Percentiles rank a stretch among this genome's conserved stretches.
phyloP scores from a whole-genome alignment of 306 rosid species.

The Medicago ruthenica region DNA sequence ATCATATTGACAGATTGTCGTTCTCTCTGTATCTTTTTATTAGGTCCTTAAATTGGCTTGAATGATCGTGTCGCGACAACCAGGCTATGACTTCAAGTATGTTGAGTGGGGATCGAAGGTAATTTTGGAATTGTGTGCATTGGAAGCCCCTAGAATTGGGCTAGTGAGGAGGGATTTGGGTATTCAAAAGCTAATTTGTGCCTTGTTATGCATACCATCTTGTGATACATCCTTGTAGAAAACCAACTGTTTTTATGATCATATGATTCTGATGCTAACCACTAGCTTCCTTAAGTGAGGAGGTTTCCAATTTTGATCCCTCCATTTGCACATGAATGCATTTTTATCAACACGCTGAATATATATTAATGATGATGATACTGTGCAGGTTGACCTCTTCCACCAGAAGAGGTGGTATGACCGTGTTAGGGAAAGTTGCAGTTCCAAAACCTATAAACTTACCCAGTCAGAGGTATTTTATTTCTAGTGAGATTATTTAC shows the following conservation, averaged over 20 bases:
- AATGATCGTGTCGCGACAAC: constrained; percentile 71
- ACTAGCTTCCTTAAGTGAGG: not conserved
- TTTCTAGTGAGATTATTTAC: constrained; percentile 31
- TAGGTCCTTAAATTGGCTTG: constrained; percentile 71
- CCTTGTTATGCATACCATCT: not conserved
- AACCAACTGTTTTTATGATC: constrained; percentile 14
- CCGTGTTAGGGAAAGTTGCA: constrained; percentile 89
- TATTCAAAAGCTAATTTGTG: constrained; percentile 19
- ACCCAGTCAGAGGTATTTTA: constrained; percentile 91
- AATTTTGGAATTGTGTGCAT: constrained; percentile 20
- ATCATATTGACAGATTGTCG: constrained; percentile 22
- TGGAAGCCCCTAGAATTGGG: constrained; percentile 18
- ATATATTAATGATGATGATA: constrained; percentile 31
- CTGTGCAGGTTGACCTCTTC: constrained; percentile 80
- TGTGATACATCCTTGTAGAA: not conserved
- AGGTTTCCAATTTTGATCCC: constrained; percentile 21
- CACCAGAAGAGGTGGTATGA: constrained; percentile 91
- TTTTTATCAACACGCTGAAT: constrained; percentile 2
- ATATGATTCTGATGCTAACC: constrained; percentile 25
- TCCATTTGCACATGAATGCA: not conserved
- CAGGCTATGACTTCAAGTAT: constrained; percentile 79
- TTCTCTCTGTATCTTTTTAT: constrained; percentile 17
- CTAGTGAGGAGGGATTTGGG: constrained; percentile 21
- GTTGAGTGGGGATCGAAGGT: constrained; percentile 94
- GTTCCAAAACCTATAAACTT: constrained; percentile 95